Evolutionary conservation across 441 rosid genomes (phyloP).

Genomic region (Erodium chrysanthum): DNA sequence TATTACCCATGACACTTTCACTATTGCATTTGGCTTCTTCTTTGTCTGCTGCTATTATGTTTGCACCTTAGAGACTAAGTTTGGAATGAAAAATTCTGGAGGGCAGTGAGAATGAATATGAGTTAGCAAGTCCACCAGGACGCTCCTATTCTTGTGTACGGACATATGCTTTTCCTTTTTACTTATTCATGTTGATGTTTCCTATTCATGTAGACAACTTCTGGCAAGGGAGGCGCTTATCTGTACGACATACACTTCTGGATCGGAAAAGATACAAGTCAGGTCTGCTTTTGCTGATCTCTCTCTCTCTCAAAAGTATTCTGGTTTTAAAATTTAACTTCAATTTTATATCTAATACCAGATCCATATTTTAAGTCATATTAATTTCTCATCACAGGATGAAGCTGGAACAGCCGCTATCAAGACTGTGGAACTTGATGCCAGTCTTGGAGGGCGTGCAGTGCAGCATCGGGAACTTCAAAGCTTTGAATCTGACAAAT

Average conservation of each 20-base stretch:
- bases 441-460: slow-evolving; percentile 92
- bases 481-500: slow-evolving; percentile 91
- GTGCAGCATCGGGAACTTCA: slow-evolving; percentile 96
- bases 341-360: slow-evolving; percentile 5
- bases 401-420: slow-evolving; percentile 98
- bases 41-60: not conserved
- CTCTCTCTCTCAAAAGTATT: not conserved
- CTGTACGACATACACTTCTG: slow-evolving; percentile 89
- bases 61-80: not conserved
- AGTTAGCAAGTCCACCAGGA: not conserved
- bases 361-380: slow-evolving; percentile 4
- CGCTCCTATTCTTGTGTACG: not conserved
- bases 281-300: slow-evolving; percentile 38
- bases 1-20: not conserved
- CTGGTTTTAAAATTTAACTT: not conserved
- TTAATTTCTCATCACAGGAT: slow-evolving; percentile 39
- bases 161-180: not conserved
- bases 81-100: not conserved
- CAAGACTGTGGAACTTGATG: slow-evolving; percentile 91
- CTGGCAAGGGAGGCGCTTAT: slow-evolving; percentile 81
- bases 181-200: not conserved
- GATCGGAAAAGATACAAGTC: slow-evolving; percentile 97
- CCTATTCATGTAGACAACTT: slow-evolving; percentile 45
- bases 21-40: not conserved
- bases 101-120: slow-evolving; percentile 1